Conservation (phyloP, 1,284 basidiomycete genomes). For the Ustilago nuda region DNA sequence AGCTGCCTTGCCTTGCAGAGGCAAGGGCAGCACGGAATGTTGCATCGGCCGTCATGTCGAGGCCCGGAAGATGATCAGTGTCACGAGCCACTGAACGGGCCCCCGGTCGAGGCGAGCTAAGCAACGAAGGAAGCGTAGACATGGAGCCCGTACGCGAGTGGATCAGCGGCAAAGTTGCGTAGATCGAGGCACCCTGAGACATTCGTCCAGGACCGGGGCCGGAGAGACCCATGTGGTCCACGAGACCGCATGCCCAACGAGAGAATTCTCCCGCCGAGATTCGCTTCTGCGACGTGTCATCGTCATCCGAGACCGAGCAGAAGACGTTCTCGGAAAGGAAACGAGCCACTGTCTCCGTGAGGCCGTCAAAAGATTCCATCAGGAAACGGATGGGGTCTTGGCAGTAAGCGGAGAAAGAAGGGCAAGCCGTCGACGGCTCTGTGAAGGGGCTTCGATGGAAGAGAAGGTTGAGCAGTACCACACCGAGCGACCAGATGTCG, state of each 20-base stretch:
- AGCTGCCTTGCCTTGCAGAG: slow-evolving; percentile 26
- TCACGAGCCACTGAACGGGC: slow-evolving; percentile 38
- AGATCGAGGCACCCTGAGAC: slow-evolving; percentile 49
- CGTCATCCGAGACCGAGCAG: slow-evolving; percentile 78
- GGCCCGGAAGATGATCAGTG: slow-evolving; percentile 23
- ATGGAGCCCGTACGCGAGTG: slow-evolving; percentile 52
- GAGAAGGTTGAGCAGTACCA: slow-evolving; percentile 98
- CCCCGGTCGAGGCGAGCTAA: slow-evolving; percentile 43
- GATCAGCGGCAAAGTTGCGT: slow-evolving; percentile 47
- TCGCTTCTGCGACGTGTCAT: slow-evolving; percentile 71
- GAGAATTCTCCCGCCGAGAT: slow-evolving; percentile 87
- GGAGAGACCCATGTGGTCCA: slow-evolving; percentile 71
- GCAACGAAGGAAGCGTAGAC: slow-evolving; percentile 44
- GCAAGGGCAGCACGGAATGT: slow-evolving; percentile 27
- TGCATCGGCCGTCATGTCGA: slow-evolving; percentile 32
- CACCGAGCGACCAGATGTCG: slow-evolving; percentile 98
- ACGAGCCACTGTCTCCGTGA: slow-evolving; percentile 85
- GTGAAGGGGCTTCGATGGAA: slow-evolving; percentile 99
- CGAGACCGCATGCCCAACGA: slow-evolving; percentile 83
- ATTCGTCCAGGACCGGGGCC: slow-evolving; percentile 30
- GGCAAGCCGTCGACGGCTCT: slow-evolving; percentile 82
- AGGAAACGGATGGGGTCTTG: slow-evolving; percentile 85
- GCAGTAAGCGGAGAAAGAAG: slow-evolving; percentile 86
- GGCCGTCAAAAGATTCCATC: slow-evolving; percentile 88
- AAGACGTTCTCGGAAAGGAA: slow-evolving; percentile 89